A percentile compares a stretch with the other conserved stretches of the same genome.
phyloP scores from a whole-genome alignment of 1,284 basidiomycete genomes.

The Vanrija pseudolonga region DNA sequence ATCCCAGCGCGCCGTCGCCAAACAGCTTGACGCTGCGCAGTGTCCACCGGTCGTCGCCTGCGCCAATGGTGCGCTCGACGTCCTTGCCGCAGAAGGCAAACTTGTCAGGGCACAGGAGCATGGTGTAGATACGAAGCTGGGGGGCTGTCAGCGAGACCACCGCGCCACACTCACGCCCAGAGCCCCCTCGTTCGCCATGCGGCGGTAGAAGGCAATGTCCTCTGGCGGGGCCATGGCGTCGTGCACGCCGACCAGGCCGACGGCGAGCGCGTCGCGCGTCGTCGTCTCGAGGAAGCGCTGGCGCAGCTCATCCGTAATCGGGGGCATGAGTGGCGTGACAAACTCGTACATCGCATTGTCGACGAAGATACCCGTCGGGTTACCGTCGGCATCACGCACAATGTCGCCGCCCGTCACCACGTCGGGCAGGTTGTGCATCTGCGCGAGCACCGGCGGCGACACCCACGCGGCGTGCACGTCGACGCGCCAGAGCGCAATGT shows the following conservation, averaged over 20 bases:
- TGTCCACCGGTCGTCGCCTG: slow-evolving; percentile 59
- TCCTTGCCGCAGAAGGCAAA: slow-evolving; percentile 64
- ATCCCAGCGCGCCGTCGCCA: slow-evolving; percentile 75
- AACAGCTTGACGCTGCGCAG: slow-evolving; percentile 80
- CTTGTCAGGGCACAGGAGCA: slow-evolving; percentile 57
- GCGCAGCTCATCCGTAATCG: slow-evolving; percentile 60
- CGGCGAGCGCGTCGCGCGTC: slow-evolving; percentile 63
- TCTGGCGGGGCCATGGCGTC: slow-evolving; percentile 63
- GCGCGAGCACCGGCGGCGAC: slow-evolving; percentile 60
- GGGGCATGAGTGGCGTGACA: slow-evolving; percentile 54
- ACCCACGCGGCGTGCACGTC: slow-evolving; percentile 86
- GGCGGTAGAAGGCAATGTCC: slow-evolving; percentile 65
- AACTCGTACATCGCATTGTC: slow-evolving; percentile 45
- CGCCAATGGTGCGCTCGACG: slow-evolving; percentile 51
- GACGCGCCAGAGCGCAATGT: slow-evolving; percentile 67
- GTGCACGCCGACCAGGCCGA: slow-evolving; percentile 77
- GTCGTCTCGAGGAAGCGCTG: slow-evolving; percentile 62
- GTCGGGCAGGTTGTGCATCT: slow-evolving; percentile 55
- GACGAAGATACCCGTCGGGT: slow-evolving; percentile 63
- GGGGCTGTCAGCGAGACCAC: neutral
- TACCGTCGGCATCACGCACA: slow-evolving; percentile 60
- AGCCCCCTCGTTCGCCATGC: slow-evolving; percentile 61
- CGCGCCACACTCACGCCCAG: slow-evolving; percentile 57
- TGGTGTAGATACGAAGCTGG: slow-evolving; percentile 70
- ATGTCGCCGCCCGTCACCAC: slow-evolving; percentile 72